Percentiles rank a stretch among this genome's conserved stretches.
Conservation (phyloP, 1,284 basidiomycete genomes). For the Leccinum subrobustum region DNA sequence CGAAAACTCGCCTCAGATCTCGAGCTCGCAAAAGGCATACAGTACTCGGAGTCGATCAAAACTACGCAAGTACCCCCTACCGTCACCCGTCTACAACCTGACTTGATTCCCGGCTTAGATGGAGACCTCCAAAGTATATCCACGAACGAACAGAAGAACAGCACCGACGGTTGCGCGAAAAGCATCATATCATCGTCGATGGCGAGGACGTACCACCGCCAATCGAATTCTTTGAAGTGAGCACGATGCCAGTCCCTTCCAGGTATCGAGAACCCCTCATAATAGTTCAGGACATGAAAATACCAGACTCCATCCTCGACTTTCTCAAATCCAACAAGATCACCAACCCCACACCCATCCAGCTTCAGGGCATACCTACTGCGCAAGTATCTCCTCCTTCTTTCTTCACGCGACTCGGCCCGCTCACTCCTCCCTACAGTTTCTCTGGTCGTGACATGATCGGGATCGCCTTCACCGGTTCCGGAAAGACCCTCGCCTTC, state of each 20-base stretch:
- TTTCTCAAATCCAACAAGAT: slow-evolving; percentile 88
- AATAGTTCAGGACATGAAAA: slow-evolving; percentile 87
- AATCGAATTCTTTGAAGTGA: slow-evolving; percentile 85
- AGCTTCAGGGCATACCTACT: slow-evolving; percentile 94
- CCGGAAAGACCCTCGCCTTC: slow-evolving; percentile 90
- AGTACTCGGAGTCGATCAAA: slow-evolving; percentile 84
- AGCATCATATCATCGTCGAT: slow-evolving; percentile 90
- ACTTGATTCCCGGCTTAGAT: slow-evolving; percentile 47
- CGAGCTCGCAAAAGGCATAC: slow-evolving; percentile 91
- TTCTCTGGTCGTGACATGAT: slow-evolving; percentile 92
- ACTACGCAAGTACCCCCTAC: slow-evolving; percentile 65
- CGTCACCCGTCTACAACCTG: neutral
- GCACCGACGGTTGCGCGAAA: slow-evolving; percentile 77
- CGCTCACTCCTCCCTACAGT: slow-evolving; percentile 38
- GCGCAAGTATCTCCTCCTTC: slow-evolving; percentile 59
- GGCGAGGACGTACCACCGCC: slow-evolving; percentile 93
- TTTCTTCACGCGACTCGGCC: neutral
- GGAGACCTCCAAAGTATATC: slow-evolving; percentile 87
- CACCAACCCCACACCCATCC: slow-evolving; percentile 89
- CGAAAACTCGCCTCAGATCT: slow-evolving; percentile 90
- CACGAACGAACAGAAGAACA: slow-evolving; percentile 69
- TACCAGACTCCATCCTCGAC: slow-evolving; percentile 81
- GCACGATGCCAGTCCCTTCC: slow-evolving; percentile 25
- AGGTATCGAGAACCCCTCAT: slow-evolving; percentile 13
- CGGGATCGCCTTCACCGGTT: slow-evolving; percentile 94